Percentiles rank a stretch among this genome's conserved stretches.
These are phyloP conservation scores for Akanthomyces lecanii DNA, from an alignment of 2,329 filamentous ascomycete species.

Conservation along the genomic window DNA sequence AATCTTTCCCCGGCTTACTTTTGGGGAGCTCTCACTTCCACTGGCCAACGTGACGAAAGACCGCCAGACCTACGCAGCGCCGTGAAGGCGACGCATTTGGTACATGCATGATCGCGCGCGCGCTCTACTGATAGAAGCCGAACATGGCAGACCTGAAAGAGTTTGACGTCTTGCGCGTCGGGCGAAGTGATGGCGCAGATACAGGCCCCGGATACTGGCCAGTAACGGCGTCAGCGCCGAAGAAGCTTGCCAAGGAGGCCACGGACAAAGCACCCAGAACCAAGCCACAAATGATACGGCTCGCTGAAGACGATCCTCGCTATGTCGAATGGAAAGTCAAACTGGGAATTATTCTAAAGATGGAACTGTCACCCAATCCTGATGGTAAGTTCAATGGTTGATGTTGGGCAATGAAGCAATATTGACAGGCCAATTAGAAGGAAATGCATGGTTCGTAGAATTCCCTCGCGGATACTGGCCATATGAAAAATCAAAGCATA, in stretches of 20 bases:
- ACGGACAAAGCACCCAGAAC: slow-evolving; percentile 34
- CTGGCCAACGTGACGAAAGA: not conserved
- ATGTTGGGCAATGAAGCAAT: not conserved
- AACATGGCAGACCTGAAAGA: slow-evolving; percentile 35
- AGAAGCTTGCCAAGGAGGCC: slow-evolving; percentile 35
- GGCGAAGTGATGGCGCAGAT: slow-evolving; percentile 44
- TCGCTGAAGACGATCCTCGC: slow-evolving; percentile 40
- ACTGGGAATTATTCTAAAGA: slow-evolving; percentile 42
- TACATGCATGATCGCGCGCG: not conserved
- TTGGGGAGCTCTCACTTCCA: not conserved
- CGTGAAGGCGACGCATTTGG: not conserved
- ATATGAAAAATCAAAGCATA: slow-evolving; percentile 45
- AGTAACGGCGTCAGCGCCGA: slow-evolving; percentile 27
- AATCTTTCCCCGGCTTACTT: not conserved
- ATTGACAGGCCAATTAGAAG: slow-evolving; percentile 29
- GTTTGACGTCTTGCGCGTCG: slow-evolving; percentile 39
- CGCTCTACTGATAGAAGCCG: not conserved
- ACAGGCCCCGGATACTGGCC: slow-evolving; percentile 44
- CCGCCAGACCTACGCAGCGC: not conserved
- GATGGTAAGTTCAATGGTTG: slow-evolving; percentile 30
- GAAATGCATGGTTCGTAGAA: slow-evolving; percentile 41
- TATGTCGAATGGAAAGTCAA: slow-evolving; percentile 44
- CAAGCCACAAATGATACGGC: slow-evolving; percentile 41
- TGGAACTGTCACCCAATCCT: slow-evolving; percentile 39
- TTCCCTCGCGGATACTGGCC: slow-evolving; percentile 45